These are phyloP conservation scores for Candida sp. DNA, from an alignment of 1,139 yeast genomes.

Conservation along the genomic window DNA sequence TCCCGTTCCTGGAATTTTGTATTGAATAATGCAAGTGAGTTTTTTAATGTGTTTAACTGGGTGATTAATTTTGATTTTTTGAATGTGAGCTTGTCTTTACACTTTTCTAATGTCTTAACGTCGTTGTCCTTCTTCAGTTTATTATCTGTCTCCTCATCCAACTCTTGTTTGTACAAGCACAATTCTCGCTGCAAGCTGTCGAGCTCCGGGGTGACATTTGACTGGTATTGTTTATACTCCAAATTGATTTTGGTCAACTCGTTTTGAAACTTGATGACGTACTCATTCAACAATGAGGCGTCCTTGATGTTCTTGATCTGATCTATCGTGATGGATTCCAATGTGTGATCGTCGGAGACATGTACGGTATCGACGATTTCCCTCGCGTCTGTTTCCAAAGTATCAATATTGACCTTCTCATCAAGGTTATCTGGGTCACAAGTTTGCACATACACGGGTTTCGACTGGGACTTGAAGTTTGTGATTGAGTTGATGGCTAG, in stretches of 20 bases:
- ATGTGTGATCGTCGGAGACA: slow-evolving; percentile 8
- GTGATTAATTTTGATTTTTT: slow-evolving; percentile 36
- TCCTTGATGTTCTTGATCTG: slow-evolving; percentile 22
- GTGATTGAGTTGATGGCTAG: slow-evolving; percentile 43
- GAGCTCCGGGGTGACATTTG: slow-evolving; percentile 25
- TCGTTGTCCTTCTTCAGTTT: slow-evolving; percentile 34
- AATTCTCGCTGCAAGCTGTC: slow-evolving; percentile 24
- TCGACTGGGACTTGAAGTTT: slow-evolving; percentile 40
- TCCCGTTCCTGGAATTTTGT: slow-evolving; percentile 28
- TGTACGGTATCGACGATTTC: slow-evolving; percentile 2
- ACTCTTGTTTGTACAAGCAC: slow-evolving; percentile 26
- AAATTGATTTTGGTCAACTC: slow-evolving; percentile 28
- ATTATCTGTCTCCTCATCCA: slow-evolving; percentile 35
- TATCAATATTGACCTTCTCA: slow-evolving; percentile 10
- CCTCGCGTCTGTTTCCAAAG: slow-evolving; percentile 10
- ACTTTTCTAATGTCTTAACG: slow-evolving; percentile 37
- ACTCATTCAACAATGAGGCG: slow-evolving; percentile 24
- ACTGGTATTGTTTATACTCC: slow-evolving; percentile 29
- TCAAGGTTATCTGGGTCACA: slow-evolving; percentile 13
- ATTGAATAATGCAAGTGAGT: slow-evolving; percentile 18
- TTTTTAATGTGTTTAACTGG: slow-evolving; percentile 28
- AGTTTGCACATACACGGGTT: slow-evolving; percentile 28
- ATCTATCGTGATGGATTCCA: slow-evolving; percentile 18
- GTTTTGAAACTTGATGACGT: slow-evolving; percentile 29
- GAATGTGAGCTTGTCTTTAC: slow-evolving; percentile 27